Evolutionary conservation across 352 stramenopile genomes (phyloP).

Genomic region (Hyaloperonospora brassicae): DNA sequence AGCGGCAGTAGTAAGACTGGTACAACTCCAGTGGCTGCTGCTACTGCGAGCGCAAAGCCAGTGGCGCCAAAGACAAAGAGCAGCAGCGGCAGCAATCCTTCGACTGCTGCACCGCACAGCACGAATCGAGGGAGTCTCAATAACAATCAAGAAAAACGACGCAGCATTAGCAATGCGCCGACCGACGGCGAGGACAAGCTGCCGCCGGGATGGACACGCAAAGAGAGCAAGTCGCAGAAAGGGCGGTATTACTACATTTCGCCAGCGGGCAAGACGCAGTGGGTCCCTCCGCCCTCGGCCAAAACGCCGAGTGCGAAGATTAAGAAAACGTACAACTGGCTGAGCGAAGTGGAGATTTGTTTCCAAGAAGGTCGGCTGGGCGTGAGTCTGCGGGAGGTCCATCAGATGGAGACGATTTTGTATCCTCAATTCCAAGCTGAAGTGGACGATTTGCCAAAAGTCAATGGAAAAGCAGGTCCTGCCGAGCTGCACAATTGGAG

Average conservation of each 20-base stretch:
- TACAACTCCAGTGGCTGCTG: neutral
- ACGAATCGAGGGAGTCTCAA: constrained; percentile 14
- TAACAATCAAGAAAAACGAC: constrained; percentile 9
- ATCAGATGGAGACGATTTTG: constrained; percentile 66
- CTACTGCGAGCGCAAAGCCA: neutral
- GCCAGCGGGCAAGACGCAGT: constrained; percentile 74
- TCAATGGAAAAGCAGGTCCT: constrained; percentile 73
- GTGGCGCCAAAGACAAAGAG: constrained; percentile 7
- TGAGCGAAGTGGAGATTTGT: constrained; percentile 78
- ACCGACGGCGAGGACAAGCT: constrained; percentile 32
- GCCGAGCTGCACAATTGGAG: constrained; percentile 87
- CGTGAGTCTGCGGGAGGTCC: constrained; percentile 73
- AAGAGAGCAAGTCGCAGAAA: constrained; percentile 83
- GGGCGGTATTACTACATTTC: constrained; percentile 83
- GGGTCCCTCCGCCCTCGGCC: constrained; percentile 39
- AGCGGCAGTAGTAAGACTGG: neutral
- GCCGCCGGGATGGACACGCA: constrained; percentile 68
- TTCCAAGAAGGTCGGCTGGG: constrained; percentile 73
- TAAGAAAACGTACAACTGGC: constrained; percentile 67
- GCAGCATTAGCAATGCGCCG: constrained; percentile 19
- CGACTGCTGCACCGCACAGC: constrained; percentile 9
- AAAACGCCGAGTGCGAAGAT: constrained; percentile 22
- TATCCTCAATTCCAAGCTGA: constrained; percentile 85
- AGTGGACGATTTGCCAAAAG: constrained; percentile 82
- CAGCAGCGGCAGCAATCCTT: constrained; percentile 8